Conservation (phyloP, 2,329 filamentous ascomycete species). For the Dactylonectria estremocensis region DNA sequence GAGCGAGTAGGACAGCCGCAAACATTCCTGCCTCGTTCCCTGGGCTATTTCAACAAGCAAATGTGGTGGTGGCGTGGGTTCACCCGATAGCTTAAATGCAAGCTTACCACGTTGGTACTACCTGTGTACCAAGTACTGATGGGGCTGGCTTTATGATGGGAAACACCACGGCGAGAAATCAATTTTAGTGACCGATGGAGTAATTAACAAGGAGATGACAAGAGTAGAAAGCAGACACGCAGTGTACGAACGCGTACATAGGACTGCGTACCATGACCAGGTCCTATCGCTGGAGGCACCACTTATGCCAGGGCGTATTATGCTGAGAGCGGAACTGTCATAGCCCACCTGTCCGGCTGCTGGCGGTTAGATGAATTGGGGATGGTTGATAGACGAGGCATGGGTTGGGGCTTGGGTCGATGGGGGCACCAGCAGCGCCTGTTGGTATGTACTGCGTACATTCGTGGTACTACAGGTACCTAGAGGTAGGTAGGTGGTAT, state of each 20-base stretch:
- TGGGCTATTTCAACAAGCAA: background rate
- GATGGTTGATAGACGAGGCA: slow-evolving; percentile 11
- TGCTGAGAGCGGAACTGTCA: background rate
- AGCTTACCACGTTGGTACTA: background rate
- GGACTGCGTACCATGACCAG: background rate
- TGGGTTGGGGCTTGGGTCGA: background rate
- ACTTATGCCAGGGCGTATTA: background rate
- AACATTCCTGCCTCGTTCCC: background rate
- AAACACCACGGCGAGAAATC: too few species aligned
- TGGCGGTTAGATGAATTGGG: slow-evolving; percentile 22
- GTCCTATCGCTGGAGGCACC: background rate
- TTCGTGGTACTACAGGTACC: slow-evolving; percentile 15
- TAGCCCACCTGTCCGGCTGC: slow-evolving; percentile 5
- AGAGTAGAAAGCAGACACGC: background rate
- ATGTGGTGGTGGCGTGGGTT: background rate
- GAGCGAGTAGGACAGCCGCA: too few species aligned
- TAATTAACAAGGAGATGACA: background rate
- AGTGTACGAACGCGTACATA: background rate
- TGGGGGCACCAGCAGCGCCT: background rate
- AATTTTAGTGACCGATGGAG: too few species aligned
- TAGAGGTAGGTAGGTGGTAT: too few species aligned
- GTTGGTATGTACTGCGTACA: too few species aligned
- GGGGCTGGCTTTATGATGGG: background rate
- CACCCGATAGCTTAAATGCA: background rate
- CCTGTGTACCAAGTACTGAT: too few species aligned